These are phyloP conservation scores for Auxenochlorella protothecoides DNA, from an alignment of 139 green algal genomes.

Conservation along the genomic window DNA sequence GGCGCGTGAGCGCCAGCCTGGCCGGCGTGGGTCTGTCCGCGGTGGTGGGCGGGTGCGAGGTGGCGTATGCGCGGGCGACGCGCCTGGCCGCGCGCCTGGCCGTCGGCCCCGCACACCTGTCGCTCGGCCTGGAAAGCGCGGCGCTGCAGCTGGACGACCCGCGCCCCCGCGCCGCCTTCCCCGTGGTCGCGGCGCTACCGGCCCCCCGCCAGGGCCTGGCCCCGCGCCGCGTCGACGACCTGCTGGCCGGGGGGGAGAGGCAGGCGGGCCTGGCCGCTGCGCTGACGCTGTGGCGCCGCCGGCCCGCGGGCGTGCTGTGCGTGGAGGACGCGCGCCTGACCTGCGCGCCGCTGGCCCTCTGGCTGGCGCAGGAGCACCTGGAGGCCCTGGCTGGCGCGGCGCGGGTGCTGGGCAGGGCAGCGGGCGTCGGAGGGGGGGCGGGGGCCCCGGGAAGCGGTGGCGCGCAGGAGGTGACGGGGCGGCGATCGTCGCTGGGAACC, in stretches of 20 bases:
- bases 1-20: no score
- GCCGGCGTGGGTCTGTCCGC: no score
- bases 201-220: conserved; percentile 9
- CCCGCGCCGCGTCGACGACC: conserved; percentile 4
- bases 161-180: conserved; percentile 32
- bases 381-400: neutral
- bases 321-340: conserved; percentile 45
- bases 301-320: conserved; percentile 59
- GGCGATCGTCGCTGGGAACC: no score
- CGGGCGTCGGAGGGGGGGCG: no score
- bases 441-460: no score
- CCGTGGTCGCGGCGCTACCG: conserved; percentile 31
- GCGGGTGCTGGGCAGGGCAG: no score
- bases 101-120: no score
- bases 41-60: no score
- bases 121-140: no score
- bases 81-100: no score
- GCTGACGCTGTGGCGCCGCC: conserved; percentile 43
- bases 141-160: conserved; percentile 56
- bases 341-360: conserved; percentile 37
- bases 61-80: no score
- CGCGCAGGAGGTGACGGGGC: no score
- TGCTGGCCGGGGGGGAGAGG: neutral
- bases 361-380: conserved; percentile 49
- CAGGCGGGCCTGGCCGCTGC: conserved; percentile 15